Conservation (phyloP, 108 stramenopile genomes). For the Cyclostephanos invisitatus region DNA sequence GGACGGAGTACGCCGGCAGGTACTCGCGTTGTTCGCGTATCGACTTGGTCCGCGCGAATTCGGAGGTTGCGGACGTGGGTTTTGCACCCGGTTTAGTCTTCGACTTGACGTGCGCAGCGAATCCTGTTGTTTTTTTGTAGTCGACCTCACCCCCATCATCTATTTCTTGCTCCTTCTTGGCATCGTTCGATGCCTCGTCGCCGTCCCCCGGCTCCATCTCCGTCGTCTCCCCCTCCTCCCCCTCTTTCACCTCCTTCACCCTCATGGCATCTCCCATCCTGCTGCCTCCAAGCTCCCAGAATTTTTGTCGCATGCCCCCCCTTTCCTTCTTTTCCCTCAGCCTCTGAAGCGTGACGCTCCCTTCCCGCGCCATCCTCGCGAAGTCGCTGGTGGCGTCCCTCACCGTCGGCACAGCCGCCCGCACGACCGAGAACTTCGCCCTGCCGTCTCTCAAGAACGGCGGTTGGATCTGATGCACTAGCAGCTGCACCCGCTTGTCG, state of each 20-base stretch:
- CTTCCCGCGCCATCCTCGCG: slow-evolving; percentile 90
- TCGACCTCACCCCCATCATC: slow-evolving; percentile 72
- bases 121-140: slow-evolving; percentile 89
- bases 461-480: slow-evolving; percentile 96
- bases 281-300: slow-evolving; percentile 98
- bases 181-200: slow-evolving; percentile 30
- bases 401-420: slow-evolving; percentile 87
- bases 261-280: slow-evolving; percentile 94
- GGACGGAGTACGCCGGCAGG: slow-evolving; percentile 93
- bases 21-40: slow-evolving; percentile 93
- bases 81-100: slow-evolving; percentile 43
- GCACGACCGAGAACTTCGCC: slow-evolving; percentile 79
- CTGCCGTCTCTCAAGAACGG: slow-evolving; percentile 91
- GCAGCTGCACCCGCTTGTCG: slow-evolving; percentile 70
- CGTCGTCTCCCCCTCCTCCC: slow-evolving; percentile 30
- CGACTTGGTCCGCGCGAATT: slow-evolving; percentile 87
- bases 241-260: slow-evolving; percentile 52
- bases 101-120: slow-evolving; percentile 82
- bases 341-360: slow-evolving; percentile 73
- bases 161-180: slow-evolving; percentile 28
- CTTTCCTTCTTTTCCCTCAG: slow-evolving; percentile 88
- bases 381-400: slow-evolving; percentile 88
- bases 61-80: slow-evolving; percentile 54
- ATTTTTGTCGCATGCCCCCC: slow-evolving; percentile 93
- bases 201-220: slow-evolving; percentile 22